Percentiles rank a stretch among this genome's conserved stretches.
These are phyloP conservation scores for Acanthamoeba sp. DNA, from an alignment of 208 protist genomes.

Conservation along the genomic window DNA sequence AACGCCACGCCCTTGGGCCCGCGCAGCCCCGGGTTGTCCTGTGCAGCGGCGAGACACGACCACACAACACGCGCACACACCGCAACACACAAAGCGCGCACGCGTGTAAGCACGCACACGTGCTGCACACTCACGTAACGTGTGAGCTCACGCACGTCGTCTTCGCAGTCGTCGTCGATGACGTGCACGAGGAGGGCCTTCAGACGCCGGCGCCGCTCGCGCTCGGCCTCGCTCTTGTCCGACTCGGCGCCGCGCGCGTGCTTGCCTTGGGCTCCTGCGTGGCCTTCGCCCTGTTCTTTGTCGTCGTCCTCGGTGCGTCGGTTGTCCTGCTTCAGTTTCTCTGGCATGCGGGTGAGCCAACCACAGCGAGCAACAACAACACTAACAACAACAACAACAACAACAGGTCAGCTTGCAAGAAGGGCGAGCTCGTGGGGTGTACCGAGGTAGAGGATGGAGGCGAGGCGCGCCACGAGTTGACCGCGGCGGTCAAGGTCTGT, in stretches of 20 bases:
- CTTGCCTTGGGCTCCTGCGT: no score
- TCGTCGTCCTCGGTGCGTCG: background rate
- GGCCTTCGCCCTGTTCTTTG: no score
- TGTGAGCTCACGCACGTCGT: no score
- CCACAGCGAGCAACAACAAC: no score
- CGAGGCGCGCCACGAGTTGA: background rate
- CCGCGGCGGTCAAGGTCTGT: background rate
- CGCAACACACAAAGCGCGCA: background rate
- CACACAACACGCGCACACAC: background rate
- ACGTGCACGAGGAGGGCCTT: background rate
- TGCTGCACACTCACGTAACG: no score
- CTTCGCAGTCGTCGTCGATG: background rate
- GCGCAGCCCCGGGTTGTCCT: background rate
- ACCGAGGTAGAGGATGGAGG: conserved; percentile 32
- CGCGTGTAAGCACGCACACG: no score
- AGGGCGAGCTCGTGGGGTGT: background rate
- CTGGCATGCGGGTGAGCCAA: no score
- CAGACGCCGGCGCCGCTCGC: background rate
- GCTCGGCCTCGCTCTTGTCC: background rate
- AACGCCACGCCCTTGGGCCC: background rate
- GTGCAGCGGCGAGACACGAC: background rate
- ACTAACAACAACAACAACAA: no score
- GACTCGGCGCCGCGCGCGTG: no score
- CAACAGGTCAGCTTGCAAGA: no score
- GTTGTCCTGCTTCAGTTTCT: background rate